Base-by-base conservation (phyloP, 257 asterid genomes). In the Verbascum thapsus region DNA sequence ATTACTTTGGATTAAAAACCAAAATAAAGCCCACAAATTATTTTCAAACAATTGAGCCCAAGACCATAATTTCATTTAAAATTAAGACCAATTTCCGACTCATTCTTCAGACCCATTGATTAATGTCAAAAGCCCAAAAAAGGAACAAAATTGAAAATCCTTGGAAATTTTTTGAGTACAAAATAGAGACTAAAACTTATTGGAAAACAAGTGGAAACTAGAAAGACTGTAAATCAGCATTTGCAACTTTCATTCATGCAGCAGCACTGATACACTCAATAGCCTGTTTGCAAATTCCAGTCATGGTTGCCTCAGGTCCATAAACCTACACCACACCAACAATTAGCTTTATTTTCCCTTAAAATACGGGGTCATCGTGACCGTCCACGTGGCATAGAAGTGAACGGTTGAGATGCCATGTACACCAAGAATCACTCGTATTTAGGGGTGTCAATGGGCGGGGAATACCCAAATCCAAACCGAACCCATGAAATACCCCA, bases 221-320 rank as follows among this genome's bases (percentile, higher is more conserved):
- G 53, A 2, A 20, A 34, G 15, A 3, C 6, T 39, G 16, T 11
- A 69, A 70, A 58, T 39, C 18, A 58, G 44, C 69, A 20, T 26
- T 41, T 65, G 47, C 65, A 71, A 50, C 37, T 76, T n/a, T n/a
- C n/a, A n/a, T n/a, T 86, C 80, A 88, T 44, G 98, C 98, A 42
- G 98, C 88, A 40, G 86, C 91, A 76, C 81, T 79, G 84, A 91
- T 88, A 85, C 89, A 91, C 67, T 91, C 98, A 67, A 88, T 91
- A 41, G 98, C 98, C 80, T 91, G 89, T 61, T 91, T 91, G 90
- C 98, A 91, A 63, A 91, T 91, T 64, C 96, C 95, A 13, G 98
- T 88, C 98, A 91, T 91, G 70, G 98, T 91, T 67, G 90, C 94
- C 76, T 91, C 98, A 3, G 98, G 96, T 71, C 98, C 98, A 73